These are phyloP conservation scores for Hygrophoropsis aurantiaca DNA, from an alignment of 768 basidiomycete genomes.

Conservation along the genomic window DNA sequence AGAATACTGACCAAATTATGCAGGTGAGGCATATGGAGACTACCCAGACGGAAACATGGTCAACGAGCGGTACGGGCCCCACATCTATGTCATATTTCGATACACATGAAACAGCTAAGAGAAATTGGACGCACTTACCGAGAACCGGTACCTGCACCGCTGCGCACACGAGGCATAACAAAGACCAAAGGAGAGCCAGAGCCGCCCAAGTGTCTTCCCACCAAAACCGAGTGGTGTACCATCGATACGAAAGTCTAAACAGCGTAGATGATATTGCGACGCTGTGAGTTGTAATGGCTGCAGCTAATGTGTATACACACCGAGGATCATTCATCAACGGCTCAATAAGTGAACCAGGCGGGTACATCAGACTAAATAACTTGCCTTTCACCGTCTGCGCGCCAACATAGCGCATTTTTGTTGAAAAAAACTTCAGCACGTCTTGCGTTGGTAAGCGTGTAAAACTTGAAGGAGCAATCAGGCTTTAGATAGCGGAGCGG, in stretches of 20 bases:
- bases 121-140: slow-evolving; percentile 6
- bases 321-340: no score
- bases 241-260: slow-evolving; percentile 21
- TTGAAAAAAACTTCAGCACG: no score
- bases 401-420: no score
- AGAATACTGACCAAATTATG: slow-evolving; percentile 18
- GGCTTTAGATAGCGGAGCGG: no score
- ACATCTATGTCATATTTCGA: background rate
- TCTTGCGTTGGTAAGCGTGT: no score
- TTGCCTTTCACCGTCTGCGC: no score
- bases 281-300: slow-evolving; percentile 13
- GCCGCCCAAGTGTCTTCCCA: slow-evolving; percentile 29
- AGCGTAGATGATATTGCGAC: slow-evolving; percentile 22
- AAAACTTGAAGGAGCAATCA: no score
- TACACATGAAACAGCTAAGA: background rate
- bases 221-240: slow-evolving; percentile 21
- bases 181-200: slow-evolving; percentile 18
- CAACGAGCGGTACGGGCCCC: background rate
- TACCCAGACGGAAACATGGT: slow-evolving; percentile 10
- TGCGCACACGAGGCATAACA: slow-evolving; percentile 8
- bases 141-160: slow-evolving; percentile 2
- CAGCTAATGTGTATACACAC: slow-evolving; percentile 11
- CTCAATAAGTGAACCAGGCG: no score
- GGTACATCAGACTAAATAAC: no score
- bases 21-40: slow-evolving; percentile 10